These are phyloP conservation scores for Lolium perenne DNA, from an alignment of 176 grass and related monocot genomes.

Conservation along the genomic window DNA sequence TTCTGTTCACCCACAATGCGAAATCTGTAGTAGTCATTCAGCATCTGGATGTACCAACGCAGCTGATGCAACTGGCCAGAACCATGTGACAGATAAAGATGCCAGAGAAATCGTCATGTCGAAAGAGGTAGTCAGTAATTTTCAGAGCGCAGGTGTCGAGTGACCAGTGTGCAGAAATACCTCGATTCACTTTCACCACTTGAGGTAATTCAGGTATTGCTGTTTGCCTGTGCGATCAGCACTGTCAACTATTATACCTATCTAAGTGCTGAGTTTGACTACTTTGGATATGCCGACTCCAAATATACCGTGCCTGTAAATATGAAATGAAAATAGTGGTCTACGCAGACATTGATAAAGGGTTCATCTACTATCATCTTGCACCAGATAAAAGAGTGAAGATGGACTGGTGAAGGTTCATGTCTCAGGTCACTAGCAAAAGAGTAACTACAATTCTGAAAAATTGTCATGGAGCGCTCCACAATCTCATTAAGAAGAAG, in stretches of 20 bases:
- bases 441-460: background rate
- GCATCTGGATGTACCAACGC: slow-evolving; percentile 21
- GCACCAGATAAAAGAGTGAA: background rate
- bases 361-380: slow-evolving; percentile 1
- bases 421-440: background rate
- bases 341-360: background rate
- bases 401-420: background rate
- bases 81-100: slow-evolving; percentile 31
- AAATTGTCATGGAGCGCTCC: background rate
- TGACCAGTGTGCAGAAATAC: background rate
- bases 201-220: background rate
- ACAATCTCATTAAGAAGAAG: background rate
- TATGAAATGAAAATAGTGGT: background rate
- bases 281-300: too few relatives aligned
- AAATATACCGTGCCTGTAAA: background rate
- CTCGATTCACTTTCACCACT: background rate
- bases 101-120: slow-evolving; percentile 19
- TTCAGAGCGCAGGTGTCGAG: background rate
- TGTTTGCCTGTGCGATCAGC: background rate
- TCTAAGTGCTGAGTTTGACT: background rate
- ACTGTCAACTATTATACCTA: background rate
- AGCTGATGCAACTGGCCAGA: slow-evolving; percentile 16
- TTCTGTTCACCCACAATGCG: slow-evolving; percentile 48
- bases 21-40: slow-evolving; percentile 50
- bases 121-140: background rate